Evolutionary conservation across 2,329 filamentous ascomycete genomes (phyloP).

Genomic region (Verticillium dahliae): DNA sequence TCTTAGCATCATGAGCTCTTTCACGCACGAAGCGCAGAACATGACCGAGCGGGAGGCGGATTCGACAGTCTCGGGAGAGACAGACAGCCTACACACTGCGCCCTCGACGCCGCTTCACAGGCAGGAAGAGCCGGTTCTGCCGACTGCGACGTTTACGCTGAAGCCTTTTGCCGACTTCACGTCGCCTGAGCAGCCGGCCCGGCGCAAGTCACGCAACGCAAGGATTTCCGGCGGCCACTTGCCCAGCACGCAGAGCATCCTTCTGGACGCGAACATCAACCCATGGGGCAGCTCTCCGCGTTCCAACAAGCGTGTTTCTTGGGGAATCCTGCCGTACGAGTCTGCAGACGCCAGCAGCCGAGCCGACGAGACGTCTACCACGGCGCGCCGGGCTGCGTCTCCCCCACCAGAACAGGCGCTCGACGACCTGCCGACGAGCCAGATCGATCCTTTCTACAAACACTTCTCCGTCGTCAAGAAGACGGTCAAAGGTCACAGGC

Average conservation of each 20-base stretch:
- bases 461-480: slow-evolving; percentile 40
- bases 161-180: slow-evolving; percentile 48
- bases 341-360: slow-evolving; percentile 3
- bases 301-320: slow-evolving; percentile 26
- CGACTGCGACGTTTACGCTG: slow-evolving; percentile 27
- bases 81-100: background rate
- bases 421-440: slow-evolving; percentile 24
- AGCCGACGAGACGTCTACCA: background rate
- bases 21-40: background rate
- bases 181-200: slow-evolving; percentile 33
- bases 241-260: slow-evolving; percentile 25
- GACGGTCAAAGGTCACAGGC: slow-evolving; percentile 21
- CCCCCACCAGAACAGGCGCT: slow-evolving; percentile 34
- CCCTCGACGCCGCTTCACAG: background rate
- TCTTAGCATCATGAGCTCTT: background rate
- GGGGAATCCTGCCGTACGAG: slow-evolving; percentile 22
- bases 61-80: background rate
- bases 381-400: slow-evolving; percentile 23
- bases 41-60: background rate
- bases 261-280: slow-evolving; percentile 5
- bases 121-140: background rate
- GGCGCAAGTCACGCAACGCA: slow-evolving; percentile 8
- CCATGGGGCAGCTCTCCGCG: slow-evolving; percentile 5
- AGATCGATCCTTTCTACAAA: slow-evolving; percentile 33
- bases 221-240: slow-evolving; percentile 16